Evolutionary conservation across 2,329 filamentous ascomycete genomes (phyloP).

Genomic region (Aspergillus sp.): DNA sequence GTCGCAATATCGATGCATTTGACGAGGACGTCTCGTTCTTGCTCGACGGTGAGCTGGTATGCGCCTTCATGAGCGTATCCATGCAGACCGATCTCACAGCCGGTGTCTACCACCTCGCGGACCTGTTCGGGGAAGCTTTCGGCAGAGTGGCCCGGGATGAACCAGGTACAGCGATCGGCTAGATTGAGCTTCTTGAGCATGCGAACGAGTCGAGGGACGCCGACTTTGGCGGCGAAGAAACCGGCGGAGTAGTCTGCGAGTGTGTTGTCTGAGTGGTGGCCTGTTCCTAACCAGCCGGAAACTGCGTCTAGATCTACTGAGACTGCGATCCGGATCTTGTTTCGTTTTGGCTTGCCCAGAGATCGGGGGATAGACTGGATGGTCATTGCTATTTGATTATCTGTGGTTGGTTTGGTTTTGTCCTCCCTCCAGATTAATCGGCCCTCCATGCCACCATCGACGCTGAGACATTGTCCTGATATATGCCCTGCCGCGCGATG

Average conservation of each 20-base stretch:
- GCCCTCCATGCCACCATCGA: constrained; percentile 50
- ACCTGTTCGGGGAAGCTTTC: constrained; percentile 54
- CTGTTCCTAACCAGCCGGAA: constrained; percentile 57
- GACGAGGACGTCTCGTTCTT: constrained; percentile 68
- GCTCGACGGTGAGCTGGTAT: constrained; percentile 64
- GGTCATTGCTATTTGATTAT: neutral
- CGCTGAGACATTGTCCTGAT: constrained; percentile 49
- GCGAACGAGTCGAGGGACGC: constrained; percentile 51
- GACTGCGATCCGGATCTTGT: constrained; percentile 23
- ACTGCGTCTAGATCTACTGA: constrained; percentile 55
- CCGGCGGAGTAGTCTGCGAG: constrained; percentile 54
- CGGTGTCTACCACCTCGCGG: constrained; percentile 46
- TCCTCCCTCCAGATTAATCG: constrained; percentile 44
- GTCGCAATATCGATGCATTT: constrained; percentile 69
- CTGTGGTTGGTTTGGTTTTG: constrained; percentile 1
- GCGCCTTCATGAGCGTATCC: constrained; percentile 72
- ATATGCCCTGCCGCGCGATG: constrained; percentile 51
- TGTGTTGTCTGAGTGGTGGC: constrained; percentile 46
- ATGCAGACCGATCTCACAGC: constrained; percentile 48
- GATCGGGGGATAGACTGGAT: constrained; percentile 8
- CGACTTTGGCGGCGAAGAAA: constrained; percentile 54
- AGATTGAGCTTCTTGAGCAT: constrained; percentile 50
- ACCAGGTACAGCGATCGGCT: constrained; percentile 54
- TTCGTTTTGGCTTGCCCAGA: constrained; percentile 7
- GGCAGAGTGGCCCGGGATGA: constrained; percentile 55